A percentile compares a stretch with the other conserved stretches of the same genome.
Evolutionary conservation across 2,329 filamentous ascomycete species (phyloP).

Genomic region (Ceratocystis eucalypticola): DNA sequence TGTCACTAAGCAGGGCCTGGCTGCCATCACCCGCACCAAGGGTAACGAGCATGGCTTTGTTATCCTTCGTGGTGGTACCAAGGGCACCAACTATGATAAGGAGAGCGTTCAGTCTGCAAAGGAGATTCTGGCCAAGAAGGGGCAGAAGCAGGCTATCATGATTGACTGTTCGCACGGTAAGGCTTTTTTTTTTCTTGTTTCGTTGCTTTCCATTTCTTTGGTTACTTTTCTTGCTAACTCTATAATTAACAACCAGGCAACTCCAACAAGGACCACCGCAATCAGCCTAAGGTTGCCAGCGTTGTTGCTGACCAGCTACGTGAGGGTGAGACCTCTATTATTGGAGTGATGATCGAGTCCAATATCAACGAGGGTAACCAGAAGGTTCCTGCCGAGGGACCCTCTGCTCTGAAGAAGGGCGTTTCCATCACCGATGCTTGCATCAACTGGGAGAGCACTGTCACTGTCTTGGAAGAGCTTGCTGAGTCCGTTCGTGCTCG

Average conservation of each 20-base stretch:
- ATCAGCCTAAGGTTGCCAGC: slow-evolving; percentile 87
- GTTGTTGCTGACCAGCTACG: slow-evolving; percentile 72
- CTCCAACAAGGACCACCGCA: slow-evolving; percentile 93
- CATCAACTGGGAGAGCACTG: slow-evolving; percentile 81
- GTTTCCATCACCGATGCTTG: slow-evolving; percentile 94
- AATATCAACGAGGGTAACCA: slow-evolving; percentile 86
- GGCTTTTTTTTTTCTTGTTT: slow-evolving; percentile 23
- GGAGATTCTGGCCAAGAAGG: slow-evolving; percentile 67
- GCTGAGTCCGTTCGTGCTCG: slow-evolving; percentile 70
- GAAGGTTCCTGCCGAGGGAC: slow-evolving; percentile 76
- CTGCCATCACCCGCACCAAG: slow-evolving; percentile 81
- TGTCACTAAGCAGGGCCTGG: slow-evolving; percentile 93
- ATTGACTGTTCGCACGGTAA: slow-evolving; percentile 92
- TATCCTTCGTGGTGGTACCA: slow-evolving; percentile 81
- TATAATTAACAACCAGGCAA: slow-evolving; percentile 39
- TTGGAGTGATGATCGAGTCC: slow-evolving; percentile 98
- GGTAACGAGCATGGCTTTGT: slow-evolving; percentile 98
- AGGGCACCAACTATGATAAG: slow-evolving; percentile 86
- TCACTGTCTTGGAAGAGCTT: slow-evolving; percentile 68
- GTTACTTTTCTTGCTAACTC: not conserved
- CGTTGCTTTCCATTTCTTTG: not conserved
- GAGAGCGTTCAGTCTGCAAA: slow-evolving; percentile 68
- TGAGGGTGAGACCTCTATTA: slow-evolving; percentile 72
- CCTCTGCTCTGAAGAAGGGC: slow-evolving; percentile 65
- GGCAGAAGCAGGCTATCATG: slow-evolving; percentile 83